These are phyloP conservation scores for Clathrus columnatus DNA, from an alignment of 768 basidiomycete species.

Conservation along the genomic window DNA sequence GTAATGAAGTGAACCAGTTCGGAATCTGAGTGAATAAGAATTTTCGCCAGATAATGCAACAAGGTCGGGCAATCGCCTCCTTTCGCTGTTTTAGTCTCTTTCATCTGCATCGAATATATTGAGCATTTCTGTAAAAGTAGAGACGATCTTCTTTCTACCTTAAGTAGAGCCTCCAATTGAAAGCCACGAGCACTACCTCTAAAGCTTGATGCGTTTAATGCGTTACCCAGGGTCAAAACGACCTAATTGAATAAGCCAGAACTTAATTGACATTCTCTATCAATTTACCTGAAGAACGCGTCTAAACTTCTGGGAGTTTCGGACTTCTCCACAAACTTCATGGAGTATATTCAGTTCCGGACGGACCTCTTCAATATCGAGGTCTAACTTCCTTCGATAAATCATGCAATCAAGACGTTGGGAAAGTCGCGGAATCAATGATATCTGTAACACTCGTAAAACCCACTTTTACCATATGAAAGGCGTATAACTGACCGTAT, in stretches of 20 bases:
- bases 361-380: slow-evolving; percentile 75
- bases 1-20: slow-evolving; percentile 63
- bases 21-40: slow-evolving; percentile 60
- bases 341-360: slow-evolving; percentile 72
- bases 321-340: slow-evolving; percentile 62
- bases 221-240: slow-evolving; percentile 72
- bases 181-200: slow-evolving; percentile 82
- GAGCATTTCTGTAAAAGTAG: slow-evolving; percentile 1
- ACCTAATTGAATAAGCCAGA: slow-evolving; percentile 31
- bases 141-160: slow-evolving; percentile 38
- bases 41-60: slow-evolving; percentile 81
- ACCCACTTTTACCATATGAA: neutral
- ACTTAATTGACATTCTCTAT: neutral
- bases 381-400: slow-evolving; percentile 70
- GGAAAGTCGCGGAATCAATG: slow-evolving; percentile 63
- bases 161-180: slow-evolving; percentile 69
- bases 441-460: slow-evolving; percentile 41
- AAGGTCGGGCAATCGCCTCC: slow-evolving; percentile 75
- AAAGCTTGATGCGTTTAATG: slow-evolving; percentile 72
- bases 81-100: slow-evolving; percentile 72
- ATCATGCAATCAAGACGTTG: slow-evolving; percentile 76
- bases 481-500: slow-evolving; percentile 39
- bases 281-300: slow-evolving; percentile 53
- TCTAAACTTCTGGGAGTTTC: slow-evolving; percentile 55
- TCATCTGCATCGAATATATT: slow-evolving; percentile 40